Evolutionary conservation across 768 basidiomycete species (phyloP).

Genomic region (Termitomyces sp.): DNA sequence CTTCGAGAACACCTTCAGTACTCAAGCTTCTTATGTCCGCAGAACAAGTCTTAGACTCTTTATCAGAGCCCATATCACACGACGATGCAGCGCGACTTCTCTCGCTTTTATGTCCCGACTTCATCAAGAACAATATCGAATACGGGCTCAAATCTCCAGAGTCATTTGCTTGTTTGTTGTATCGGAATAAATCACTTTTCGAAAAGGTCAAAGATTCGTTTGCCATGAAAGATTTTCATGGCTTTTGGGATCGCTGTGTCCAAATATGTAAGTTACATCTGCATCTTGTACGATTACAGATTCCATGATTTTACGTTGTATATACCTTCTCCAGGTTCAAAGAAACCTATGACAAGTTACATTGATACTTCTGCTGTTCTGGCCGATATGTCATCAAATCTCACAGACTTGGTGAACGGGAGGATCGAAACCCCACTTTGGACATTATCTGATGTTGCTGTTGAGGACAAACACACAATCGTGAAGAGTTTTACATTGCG

Average conservation of each 20-base stretch:
- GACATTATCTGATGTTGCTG: neutral
- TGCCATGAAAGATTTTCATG: neutral
- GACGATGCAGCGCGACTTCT: constrained; percentile 1
- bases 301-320: neutral
- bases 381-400: neutral
- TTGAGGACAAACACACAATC: neutral
- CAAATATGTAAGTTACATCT: neutral
- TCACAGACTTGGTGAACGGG: neutral
- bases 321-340: neutral
- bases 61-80: neutral
- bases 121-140: neutral
- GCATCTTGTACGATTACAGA: neutral
- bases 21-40: neutral
- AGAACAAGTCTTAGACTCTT: neutral
- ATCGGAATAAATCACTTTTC: neutral
- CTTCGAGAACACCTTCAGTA: neutral
- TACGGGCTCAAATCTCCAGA: neutral
- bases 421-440: neutral
- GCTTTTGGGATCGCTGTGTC: neutral
- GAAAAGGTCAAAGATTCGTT: neutral
- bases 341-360: neutral
- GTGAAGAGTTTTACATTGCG: neutral
- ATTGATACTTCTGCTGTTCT: neutral
- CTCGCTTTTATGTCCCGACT: neutral
- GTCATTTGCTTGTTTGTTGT: neutral